phyloP scores from a whole-genome alignment of 352 stramenopile genomes.

The Phytophthora megakarya region DNA sequence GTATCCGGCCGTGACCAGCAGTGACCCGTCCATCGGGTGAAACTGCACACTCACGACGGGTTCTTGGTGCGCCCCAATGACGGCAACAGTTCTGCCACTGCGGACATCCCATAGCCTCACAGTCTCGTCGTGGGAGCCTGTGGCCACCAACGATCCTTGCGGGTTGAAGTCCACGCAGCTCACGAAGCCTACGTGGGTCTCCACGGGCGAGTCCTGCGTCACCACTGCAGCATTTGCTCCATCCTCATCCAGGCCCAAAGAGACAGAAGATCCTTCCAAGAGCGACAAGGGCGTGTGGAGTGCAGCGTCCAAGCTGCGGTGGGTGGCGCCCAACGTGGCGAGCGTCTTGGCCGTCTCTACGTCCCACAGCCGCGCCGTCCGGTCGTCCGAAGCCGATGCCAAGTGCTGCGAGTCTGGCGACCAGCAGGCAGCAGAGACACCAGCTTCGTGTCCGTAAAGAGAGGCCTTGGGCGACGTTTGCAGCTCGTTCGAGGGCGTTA shows the following conservation, averaged over 20 bases:
- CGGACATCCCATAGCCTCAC: slow-evolving; percentile 97
- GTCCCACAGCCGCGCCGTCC: slow-evolving; percentile 95
- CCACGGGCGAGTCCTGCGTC: slow-evolving; percentile 53
- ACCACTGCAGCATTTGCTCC: slow-evolving; percentile 30
- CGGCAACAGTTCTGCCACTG: slow-evolving; percentile 85
- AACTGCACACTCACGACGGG: slow-evolving; percentile 95
- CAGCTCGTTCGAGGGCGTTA: slow-evolving; percentile 22
- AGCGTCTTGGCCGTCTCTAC: slow-evolving; percentile 83
- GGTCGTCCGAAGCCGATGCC: slow-evolving; percentile 95
- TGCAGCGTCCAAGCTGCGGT: slow-evolving; percentile 39
- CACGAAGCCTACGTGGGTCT: slow-evolving; percentile 95
- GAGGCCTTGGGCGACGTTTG: slow-evolving; percentile 36
- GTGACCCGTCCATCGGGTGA: slow-evolving; percentile 92
- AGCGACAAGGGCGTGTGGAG: slow-evolving; percentile 34
- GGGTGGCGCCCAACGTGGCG: slow-evolving; percentile 65
- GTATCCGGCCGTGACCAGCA: slow-evolving; percentile 86
- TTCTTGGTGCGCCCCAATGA: slow-evolving; percentile 94
- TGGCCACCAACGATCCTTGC: slow-evolving; percentile 91
- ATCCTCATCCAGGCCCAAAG: slow-evolving; percentile 30
- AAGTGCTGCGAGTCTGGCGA: slow-evolving; percentile 85
- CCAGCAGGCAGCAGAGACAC: slow-evolving; percentile 95
- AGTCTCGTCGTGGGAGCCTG: slow-evolving; percentile 94
- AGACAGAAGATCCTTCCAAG: slow-evolving; percentile 31
- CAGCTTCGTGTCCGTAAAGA: slow-evolving; percentile 91
- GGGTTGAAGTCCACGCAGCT: slow-evolving; percentile 95